Evolutionary conservation across 345 rosid genomes (phyloP), one percentile per base, ranked within the genome.

Genomic region (Eucalyptus erythrocorys): DNA sequence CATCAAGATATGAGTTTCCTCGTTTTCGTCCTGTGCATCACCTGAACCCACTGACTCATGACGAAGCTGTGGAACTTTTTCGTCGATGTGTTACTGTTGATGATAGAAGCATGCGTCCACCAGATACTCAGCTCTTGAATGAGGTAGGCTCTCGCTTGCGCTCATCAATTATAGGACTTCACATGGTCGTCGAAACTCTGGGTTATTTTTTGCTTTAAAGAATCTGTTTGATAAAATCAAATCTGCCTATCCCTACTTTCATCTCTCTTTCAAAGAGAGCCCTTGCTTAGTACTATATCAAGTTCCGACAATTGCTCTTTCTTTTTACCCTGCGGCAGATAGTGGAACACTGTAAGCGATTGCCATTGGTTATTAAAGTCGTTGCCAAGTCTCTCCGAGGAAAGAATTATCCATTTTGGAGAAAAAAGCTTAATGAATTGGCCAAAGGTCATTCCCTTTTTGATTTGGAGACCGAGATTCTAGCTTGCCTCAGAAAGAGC

Each of bases 401-500:
- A 87, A n/a, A 79, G 59, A 16, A 45, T 1, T 21, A 21, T 42
- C 6, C 42, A 76, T 21, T 89, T 9, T 89, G 90, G 90, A 24
- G 45, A 53, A 55, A 30, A 32, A 80, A 19, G 43, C 64, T 89
- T 61, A 84, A 0, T 21, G 57, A 85, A 34, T 89, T 47, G 88
- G 53, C 93, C 15, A 90, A 91, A 50, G 93, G 93, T 40, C 71
- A 24, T 8, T 90, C 90, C 5, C 30, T 93, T 81, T 87, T 92
- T 34, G 89, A 88, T 27, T 88, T 87, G n/a, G 19, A 87, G 5
- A 11, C 7, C 17, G 92, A 91, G 9, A 90, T 95, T 84, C 90
- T 93, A 42, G 43, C 85, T 40, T 80, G 93, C 89, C 94, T 96
- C 40, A 87, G 87, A 81, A 94, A 90, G 61, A 95, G 96, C 89